Evolutionary conservation across 345 rosid species (phyloP).

Genomic region (Boechera retrofracta): DNA sequence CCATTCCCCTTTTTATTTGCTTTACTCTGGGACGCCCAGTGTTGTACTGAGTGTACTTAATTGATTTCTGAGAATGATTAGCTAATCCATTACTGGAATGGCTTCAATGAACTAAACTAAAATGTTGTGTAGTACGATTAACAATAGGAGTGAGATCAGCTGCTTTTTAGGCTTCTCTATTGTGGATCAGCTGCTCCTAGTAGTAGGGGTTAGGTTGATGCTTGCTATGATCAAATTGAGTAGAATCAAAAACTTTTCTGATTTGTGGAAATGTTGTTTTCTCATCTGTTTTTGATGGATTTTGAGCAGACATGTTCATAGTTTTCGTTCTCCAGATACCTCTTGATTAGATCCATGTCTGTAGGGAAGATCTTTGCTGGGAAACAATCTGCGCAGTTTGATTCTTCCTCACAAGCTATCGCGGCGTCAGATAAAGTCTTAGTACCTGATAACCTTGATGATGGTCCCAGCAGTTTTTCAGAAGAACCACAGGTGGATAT

Average conservation of each 20-base stretch:
- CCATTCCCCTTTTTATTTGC: too few species aligned
- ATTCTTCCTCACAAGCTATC: slow-evolving; percentile 55
- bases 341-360: slow-evolving; percentile 47
- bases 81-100: neutral
- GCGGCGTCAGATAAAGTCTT: slow-evolving; percentile 68
- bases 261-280: neutral
- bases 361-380: slow-evolving; percentile 85
- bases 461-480: slow-evolving; percentile 49
- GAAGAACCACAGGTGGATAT: slow-evolving; percentile 64
- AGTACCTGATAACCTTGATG: slow-evolving; percentile 62
- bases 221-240: slow-evolving; percentile 4
- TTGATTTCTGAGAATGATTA: neutral
- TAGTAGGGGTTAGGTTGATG: slow-evolving; percentile 5
- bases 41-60: slow-evolving; percentile 13
- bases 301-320: slow-evolving; percentile 4
- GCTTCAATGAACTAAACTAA: neutral
- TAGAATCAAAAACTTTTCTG: neutral
- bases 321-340: neutral
- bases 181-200: neutral
- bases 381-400: slow-evolving; percentile 58
- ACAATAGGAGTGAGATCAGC: neutral
- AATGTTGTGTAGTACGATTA: too few species aligned
- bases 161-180: neutral
- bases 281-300: neutral
- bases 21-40: slow-evolving; percentile 25